Evolutionary conservation across 2,329 filamentous ascomycete species (phyloP).

Genomic region (Aspergillus novofumigatus): DNA sequence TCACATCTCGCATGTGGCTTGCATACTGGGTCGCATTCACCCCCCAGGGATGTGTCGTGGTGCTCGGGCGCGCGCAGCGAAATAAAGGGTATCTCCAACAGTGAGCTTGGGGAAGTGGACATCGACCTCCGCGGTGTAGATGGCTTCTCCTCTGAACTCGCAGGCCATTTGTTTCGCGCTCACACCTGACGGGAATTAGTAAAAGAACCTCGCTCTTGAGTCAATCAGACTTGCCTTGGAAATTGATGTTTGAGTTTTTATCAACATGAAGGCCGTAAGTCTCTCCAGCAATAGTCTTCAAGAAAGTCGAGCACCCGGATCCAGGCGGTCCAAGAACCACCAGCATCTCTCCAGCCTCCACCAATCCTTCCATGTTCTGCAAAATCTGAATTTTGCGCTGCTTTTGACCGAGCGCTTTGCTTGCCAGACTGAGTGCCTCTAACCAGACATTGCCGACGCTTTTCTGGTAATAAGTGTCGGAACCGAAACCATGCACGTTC

Average conservation of each 20-base stretch:
- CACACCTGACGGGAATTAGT: background rate
- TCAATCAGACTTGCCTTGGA: background rate
- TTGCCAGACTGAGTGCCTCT: slow-evolving; percentile 23
- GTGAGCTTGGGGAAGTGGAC: slow-evolving; percentile 49
- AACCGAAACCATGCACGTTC: slow-evolving; percentile 61
- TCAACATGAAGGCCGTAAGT: background rate
- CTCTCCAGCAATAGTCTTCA: slow-evolving; percentile 78
- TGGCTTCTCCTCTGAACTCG: slow-evolving; percentile 57
- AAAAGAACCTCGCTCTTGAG: background rate
- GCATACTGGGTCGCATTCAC: slow-evolving; percentile 24
- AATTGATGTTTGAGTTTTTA: background rate
- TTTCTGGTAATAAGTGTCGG: slow-evolving; percentile 62
- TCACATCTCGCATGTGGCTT: slow-evolving; percentile 37
- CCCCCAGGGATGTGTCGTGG: slow-evolving; percentile 22
- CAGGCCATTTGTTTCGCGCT: slow-evolving; percentile 51
- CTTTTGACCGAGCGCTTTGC: background rate
- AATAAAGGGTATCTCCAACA: slow-evolving; percentile 69
- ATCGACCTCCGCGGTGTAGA: slow-evolving; percentile 54
- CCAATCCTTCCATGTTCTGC: slow-evolving; percentile 47
- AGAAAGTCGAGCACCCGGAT: slow-evolving; percentile 66
- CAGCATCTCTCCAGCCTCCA: slow-evolving; percentile 46
- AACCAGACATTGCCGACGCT: slow-evolving; percentile 58
- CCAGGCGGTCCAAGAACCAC: slow-evolving; percentile 38
- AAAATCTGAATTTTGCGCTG: slow-evolving; percentile 46
- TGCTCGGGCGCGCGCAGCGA: slow-evolving; percentile 60